A percentile compares a stretch with the other conserved stretches of the same genome.
phyloP scores from a whole-genome alignment of 2,329 filamentous ascomycete genomes.

The Cladophialophora carrionii region DNA sequence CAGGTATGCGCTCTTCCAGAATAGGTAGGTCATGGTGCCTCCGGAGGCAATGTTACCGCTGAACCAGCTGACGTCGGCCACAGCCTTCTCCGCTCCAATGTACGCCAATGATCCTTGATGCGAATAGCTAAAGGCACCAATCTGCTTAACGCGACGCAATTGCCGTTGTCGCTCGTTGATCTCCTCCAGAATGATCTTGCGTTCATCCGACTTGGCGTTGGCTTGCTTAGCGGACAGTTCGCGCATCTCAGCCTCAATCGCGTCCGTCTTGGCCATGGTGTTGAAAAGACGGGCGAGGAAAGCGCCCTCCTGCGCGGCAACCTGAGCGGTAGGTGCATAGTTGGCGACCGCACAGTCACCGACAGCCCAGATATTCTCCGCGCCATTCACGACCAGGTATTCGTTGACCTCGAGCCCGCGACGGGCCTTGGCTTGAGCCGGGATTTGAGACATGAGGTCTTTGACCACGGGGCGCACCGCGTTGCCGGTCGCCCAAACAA shows the following conservation, averaged over 20 bases:
- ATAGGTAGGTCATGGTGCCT: slow-evolving; percentile 92
- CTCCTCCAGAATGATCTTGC: slow-evolving; percentile 65
- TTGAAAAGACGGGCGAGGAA: slow-evolving; percentile 97
- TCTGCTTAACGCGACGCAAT: slow-evolving; percentile 84
- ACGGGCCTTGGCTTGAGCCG: slow-evolving; percentile 91
- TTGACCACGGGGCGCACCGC: slow-evolving; percentile 85
- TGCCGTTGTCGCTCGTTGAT: slow-evolving; percentile 87
- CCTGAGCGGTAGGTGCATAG: slow-evolving; percentile 96
- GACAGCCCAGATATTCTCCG: slow-evolving; percentile 96
- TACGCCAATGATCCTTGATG: slow-evolving; percentile 97
- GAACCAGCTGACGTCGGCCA: slow-evolving; percentile 96
- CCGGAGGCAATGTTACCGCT: slow-evolving; percentile 94
- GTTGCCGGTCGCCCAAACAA: slow-evolving; percentile 98
- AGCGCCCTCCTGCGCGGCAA: slow-evolving; percentile 90
- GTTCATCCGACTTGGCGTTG: slow-evolving; percentile 66
- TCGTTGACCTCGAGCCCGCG: slow-evolving; percentile 97
- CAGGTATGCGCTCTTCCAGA: slow-evolving; percentile 97
- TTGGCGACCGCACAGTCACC: slow-evolving; percentile 97
- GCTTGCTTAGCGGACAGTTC: slow-evolving; percentile 68
- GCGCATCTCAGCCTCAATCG: slow-evolving; percentile 74
- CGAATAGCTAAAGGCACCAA: slow-evolving; percentile 97
- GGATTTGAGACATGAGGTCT: slow-evolving; percentile 89
- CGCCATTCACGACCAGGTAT: slow-evolving; percentile 95
- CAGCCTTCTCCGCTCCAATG: slow-evolving; percentile 96
- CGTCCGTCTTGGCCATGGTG: slow-evolving; percentile 94